Base-by-base conservation (phyloP, 2,329 filamentous ascomycete genomes). In the Cordyceps fumosorosea region DNA sequence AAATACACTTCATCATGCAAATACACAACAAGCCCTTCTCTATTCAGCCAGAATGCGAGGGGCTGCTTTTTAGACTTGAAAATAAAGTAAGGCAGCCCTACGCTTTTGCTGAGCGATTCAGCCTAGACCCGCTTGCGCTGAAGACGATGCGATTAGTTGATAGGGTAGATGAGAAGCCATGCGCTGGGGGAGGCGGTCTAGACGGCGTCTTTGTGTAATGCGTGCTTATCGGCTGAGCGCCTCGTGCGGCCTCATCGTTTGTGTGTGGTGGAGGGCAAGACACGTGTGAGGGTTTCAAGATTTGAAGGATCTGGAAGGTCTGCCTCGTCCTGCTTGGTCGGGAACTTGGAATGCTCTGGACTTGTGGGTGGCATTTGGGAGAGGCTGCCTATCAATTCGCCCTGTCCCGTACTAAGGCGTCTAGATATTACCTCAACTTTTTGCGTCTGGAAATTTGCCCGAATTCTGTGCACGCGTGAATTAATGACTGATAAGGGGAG, bases 71-170 rank as follows among this genome's bases (percentile, higher is more conserved):
- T 58, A 58, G 56, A 47, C 56, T 42, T 51, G 29, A 42, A 58
- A 42, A 58, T 51, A 29, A 50, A 50, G 56, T 40, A 37, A 29
- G 26, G 26, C 26, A 29, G 22, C 12, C 40, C 45, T 51, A 45
- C 29, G 16, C 16, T 40, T 10, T 29, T 29, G 8, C 5, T 26
- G 22, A 10, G 56, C 32, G 45, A 58, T 51, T 58, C 56, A 58
- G 56, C 56, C 56, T 58, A 20, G 56, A 42, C 45, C 56, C 56
- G 56, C 56, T 58, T 42, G 32, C 45, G 44, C 32, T 51, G 56
- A 58, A 42, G 56, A 51, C 8, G 40, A 29, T 6, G 3, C 26
- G 26, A 29, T 6, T 3, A 29, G 26, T 29, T 29, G 26, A 29
- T 29, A 29, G 26, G 26, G 26, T 45, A 50, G 45, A 50, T 51